Percentiles rank a stretch among this genome's conserved stretches.
phyloP scores from a whole-genome alignment of 1,139 yeast species.

The Entelexis sorbosivorans region DNA sequence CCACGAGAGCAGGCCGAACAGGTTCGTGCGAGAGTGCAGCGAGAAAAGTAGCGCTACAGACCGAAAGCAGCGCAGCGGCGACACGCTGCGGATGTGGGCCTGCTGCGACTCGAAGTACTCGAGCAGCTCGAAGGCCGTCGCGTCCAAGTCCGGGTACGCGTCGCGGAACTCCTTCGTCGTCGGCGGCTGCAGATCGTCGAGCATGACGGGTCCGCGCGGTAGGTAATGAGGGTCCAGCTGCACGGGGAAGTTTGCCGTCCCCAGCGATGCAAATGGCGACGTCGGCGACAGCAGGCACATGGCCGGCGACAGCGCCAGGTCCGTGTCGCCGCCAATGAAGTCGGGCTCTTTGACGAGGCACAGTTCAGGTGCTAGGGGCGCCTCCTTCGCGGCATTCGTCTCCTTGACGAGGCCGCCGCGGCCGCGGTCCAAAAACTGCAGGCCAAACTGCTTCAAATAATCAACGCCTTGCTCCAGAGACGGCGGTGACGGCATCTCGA shows the following conservation, averaged over 20 bases:
- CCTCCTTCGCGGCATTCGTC: too few relatives aligned
- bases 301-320: background rate
- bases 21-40: slow-evolving; percentile 52
- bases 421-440: background rate
- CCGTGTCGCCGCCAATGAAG: background rate
- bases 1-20: slow-evolving; percentile 67
- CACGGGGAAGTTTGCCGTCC: background rate
- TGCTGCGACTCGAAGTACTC: slow-evolving; percentile 55
- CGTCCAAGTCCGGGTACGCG: slow-evolving; percentile 31
- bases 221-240: background rate
- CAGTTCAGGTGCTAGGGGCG: too few relatives aligned
- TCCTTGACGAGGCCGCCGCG: background rate
- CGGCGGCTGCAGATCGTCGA: background rate
- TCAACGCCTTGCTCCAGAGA: background rate
- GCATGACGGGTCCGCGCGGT: background rate
- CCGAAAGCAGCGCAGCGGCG: slow-evolving; percentile 60
- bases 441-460: background rate
- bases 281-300: background rate
- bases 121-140: slow-evolving; percentile 43
- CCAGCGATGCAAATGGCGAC: background rate
- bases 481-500: background rate
- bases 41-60: slow-evolving; percentile 74
- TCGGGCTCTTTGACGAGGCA: background rate
- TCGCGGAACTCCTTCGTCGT: slow-evolving; percentile 10
- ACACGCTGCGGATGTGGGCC: slow-evolving; percentile 47